A percentile compares a stretch with the other conserved stretches of the same genome.
These are phyloP conservation scores for Fusarium nurragi DNA, from an alignment of 2,329 filamentous ascomycete genomes.

Conservation along the genomic window DNA sequence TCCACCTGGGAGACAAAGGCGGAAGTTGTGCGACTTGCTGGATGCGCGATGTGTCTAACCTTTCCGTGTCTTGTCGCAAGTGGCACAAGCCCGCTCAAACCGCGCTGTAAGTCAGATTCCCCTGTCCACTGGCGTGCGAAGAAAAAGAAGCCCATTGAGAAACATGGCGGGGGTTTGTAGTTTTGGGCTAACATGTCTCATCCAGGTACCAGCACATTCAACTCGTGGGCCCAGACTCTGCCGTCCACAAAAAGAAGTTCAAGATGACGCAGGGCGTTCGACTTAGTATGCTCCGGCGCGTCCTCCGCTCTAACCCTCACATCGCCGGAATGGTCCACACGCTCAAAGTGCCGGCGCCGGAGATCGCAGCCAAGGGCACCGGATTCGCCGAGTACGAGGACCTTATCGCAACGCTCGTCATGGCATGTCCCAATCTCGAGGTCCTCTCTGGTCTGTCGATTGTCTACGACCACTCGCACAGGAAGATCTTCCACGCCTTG, in stretches of 20 bases:
- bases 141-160: background rate
- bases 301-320: slow-evolving; percentile 62
- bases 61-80: slow-evolving; percentile 61
- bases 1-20: slow-evolving; percentile 59
- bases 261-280: slow-evolving; percentile 63
- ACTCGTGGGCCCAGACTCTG: slow-evolving; percentile 66
- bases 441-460: slow-evolving; percentile 64
- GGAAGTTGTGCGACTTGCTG: slow-evolving; percentile 71
- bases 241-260: slow-evolving; percentile 65
- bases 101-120: slow-evolving; percentile 56
- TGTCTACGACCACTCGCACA: slow-evolving; percentile 65
- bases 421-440: slow-evolving; percentile 73
- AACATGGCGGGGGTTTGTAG: background rate
- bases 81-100: slow-evolving; percentile 61
- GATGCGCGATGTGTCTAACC: slow-evolving; percentile 67
- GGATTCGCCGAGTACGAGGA: slow-evolving; percentile 63
- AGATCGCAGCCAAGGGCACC: slow-evolving; percentile 50
- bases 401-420: slow-evolving; percentile 67
- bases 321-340: slow-evolving; percentile 65
- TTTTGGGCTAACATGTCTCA: slow-evolving; percentile 21
- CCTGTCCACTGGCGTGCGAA: background rate
- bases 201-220: slow-evolving; percentile 66
- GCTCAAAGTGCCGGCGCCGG: slow-evolving; percentile 63
- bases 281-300: slow-evolving; percentile 66
- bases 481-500: slow-evolving; percentile 66